Evolutionary conservation across 164 flowering plant species (phyloP).

Genomic region (Vitis amurensis): DNA sequence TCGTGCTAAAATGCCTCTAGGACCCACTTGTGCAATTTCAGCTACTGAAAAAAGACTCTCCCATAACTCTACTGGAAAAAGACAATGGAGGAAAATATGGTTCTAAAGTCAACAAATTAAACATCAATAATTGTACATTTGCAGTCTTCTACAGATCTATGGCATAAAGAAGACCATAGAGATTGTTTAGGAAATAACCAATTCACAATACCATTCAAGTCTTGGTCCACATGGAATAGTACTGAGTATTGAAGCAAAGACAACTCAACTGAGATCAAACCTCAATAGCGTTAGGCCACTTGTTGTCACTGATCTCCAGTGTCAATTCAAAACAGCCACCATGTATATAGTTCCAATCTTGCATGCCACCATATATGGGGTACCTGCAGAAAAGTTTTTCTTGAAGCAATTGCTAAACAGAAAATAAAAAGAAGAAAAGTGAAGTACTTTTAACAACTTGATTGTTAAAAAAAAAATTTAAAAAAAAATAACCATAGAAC

Average conservation of each 20-base stretch:
- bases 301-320: conserved; percentile 84
- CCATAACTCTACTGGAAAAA: too few relatives aligned
- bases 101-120: too few relatives aligned
- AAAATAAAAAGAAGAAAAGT: not conserved
- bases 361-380: conserved; percentile 98
- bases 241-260: not conserved
- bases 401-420: conserved; percentile 5
- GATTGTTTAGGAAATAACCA: not conserved
- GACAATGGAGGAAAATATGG: too few relatives aligned
- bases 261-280: conserved; percentile 33
- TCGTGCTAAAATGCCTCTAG: too few relatives aligned
- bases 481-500: too few relatives aligned
- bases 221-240: not conserved
- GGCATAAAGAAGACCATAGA: too few relatives aligned
- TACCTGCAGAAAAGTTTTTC: conserved; percentile 58
- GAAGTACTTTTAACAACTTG: not conserved
- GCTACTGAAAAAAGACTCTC: too few relatives aligned
- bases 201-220: not conserved
- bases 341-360: conserved; percentile 97
- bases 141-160: too few relatives aligned
- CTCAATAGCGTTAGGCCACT: conserved; percentile 92
- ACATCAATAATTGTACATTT: too few relatives aligned
- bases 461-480: too few relatives aligned
- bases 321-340: conserved; percentile 93
- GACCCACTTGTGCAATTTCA: too few relatives aligned